Evolutionary conservation across 768 basidiomycete species (phyloP), one percentile per base, ranked within the genome.

Genomic region (Pleurotus eryngii): DNA sequence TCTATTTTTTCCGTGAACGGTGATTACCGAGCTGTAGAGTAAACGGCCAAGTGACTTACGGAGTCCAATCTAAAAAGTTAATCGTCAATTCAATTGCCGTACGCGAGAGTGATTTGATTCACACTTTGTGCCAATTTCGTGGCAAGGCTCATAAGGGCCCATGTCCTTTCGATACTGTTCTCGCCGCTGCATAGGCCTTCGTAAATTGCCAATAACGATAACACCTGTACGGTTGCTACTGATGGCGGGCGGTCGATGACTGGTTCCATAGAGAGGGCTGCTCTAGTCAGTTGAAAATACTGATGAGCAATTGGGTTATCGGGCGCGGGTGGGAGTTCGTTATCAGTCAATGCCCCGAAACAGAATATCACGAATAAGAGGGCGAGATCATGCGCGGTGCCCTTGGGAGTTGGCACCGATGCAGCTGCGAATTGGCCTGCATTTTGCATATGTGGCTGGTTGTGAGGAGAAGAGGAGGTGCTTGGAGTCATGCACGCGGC

Each of bases 101-200:
- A 55, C 40, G 40, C 35, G 39, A 48, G 48, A 56, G 3, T 39
- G 20, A 54, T 8, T 42, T 60, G 6, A 82, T 82, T 66, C 63
- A 88, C 86, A 65, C 84, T 87, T 68, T 89, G 86, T 11, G 86
- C 80, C 46, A 86, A 66, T 62, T 87, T 87, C 6, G 82, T 81
- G 24, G 85, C 81, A 47, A 89, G 64, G 8, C 86, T 86, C 68
- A 87, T 82, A 24, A 83, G 70, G 5, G 80, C 77, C 86, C 87
- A 88, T 6, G 85, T 86, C 42, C 76, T 78, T 66, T 88, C 85
- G 42, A 85, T 86, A 55, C 86, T 87, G 50, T 87, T 82, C 61
- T 90, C 87, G 26, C 81, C 81, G 4, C 82, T 82, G 60, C 79
- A 79, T 39, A 90, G 63, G 0, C 87, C 88, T 65, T 89, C 81